Base-by-base conservation (phyloP, 73 alveolate genomes). In the Diophrys sp. region DNA sequence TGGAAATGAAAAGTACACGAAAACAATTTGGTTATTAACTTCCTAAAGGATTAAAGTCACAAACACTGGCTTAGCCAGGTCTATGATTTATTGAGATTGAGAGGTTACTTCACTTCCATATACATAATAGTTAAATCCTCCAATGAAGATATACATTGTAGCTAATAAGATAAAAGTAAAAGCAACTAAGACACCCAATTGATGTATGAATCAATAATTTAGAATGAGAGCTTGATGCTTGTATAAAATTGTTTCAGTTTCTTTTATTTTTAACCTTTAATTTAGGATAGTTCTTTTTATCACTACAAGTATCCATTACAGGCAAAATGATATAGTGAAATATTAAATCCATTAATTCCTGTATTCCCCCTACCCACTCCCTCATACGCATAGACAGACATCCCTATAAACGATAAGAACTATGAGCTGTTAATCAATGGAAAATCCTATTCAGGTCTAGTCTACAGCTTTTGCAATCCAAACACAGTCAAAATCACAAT, bases 371-470 rank as follows among this genome's bases (percentile, higher is more conserved):
- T n/a, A 24, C 93, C 93, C 23, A 85, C 53, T 1, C 93, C 93
- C 79, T 85, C 93, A 73, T 70, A 85, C 0, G 89, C 31, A 79
- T 85, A 85, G n/a, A 82, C 89, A 23, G 89, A 25, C 53, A 75
- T 29, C 5, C 93, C 93, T 8, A 85, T 29, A 29, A 75, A 55
- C 8, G 76, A 56, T 29, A 75, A 56, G 34, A 55, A 28, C 25
- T 32, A n/a, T 25, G 14, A 30, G n/a, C 57, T 31, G 69, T 75
- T 75, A 14, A 75, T 25, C 2, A 33, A 44, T 2, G 14, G 67
- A 29, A 67, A n/a, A 27, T 75, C 76, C 1, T 56, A 18, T 11
- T 23, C 75, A 27, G 57, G 11, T 57, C 70, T 25, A 1, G 55
- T 57, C 14, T 75, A 14, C 18, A 25, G 8, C 25, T 8, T 11